phyloP scores from a whole-genome alignment of 164 flowering plant genomes.

The Echeveria elegans region DNA sequence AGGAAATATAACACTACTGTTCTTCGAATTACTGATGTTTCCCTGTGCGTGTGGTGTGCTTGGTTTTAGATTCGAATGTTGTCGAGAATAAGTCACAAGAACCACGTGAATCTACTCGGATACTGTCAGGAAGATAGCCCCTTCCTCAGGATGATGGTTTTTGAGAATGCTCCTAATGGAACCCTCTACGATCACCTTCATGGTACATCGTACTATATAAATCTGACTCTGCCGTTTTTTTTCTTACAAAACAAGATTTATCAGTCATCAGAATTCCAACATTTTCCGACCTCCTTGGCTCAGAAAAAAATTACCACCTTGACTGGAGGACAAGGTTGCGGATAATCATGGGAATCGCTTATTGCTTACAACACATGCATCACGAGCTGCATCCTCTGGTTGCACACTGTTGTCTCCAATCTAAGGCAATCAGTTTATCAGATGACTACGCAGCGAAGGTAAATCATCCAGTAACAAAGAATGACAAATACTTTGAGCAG shows the following conservation, averaged over 20 bases:
- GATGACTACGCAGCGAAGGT: slow-evolving; percentile 14
- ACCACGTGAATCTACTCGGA: slow-evolving; percentile 12
- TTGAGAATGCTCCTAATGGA: slow-evolving; percentile 13
- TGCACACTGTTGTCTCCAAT: slow-evolving; percentile 7
- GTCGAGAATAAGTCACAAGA: slow-evolving; percentile 12
- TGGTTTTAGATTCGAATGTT: neutral
- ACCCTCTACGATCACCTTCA: slow-evolving; percentile 13
- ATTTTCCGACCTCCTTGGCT: neutral
- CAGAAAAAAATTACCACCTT: neutral
- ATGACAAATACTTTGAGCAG: neutral
- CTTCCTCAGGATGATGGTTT: slow-evolving; percentile 3
- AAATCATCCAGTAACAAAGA: neutral
- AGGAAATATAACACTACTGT: too few species aligned
- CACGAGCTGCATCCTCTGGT: slow-evolving; percentile 12
- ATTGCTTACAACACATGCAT: slow-evolving; percentile 11
- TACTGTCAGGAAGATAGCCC: slow-evolving; percentile 8
- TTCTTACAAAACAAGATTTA: neutral
- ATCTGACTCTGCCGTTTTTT: too few species aligned
- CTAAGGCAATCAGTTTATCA: slow-evolving; percentile 4
- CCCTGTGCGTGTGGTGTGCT: neutral
- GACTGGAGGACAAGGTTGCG: slow-evolving; percentile 7
- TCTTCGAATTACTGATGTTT: neutral
- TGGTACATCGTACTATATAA: too few species aligned
- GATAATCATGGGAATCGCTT: neutral
- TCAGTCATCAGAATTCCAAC: neutral